A percentile compares a stretch with the other conserved stretches of the same genome.
Conservation (phyloP, 441 rosid species). For the Sinapis alba region DNA sequence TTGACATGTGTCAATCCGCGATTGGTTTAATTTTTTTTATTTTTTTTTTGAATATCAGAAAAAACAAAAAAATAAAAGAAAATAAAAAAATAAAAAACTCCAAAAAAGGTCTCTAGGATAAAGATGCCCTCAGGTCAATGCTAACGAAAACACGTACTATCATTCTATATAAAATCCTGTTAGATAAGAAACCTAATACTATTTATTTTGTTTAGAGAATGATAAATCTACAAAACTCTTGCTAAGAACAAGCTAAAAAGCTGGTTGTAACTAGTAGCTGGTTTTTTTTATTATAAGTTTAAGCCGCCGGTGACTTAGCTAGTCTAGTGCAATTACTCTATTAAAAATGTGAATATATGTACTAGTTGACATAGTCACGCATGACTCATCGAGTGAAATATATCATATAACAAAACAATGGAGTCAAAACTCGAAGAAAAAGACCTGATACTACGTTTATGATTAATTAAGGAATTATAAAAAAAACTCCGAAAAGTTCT, state of each 20-base stretch:
- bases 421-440: background rate
- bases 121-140: constrained; percentile 28
- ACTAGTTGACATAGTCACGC: constrained; percentile 3
- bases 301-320: too few relatives aligned
- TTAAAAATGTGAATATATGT: background rate
- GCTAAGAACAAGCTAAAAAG: background rate
- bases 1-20: too few relatives aligned
- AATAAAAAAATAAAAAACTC: too few relatives aligned
- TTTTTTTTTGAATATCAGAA: too few relatives aligned
- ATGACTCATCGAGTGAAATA: background rate
- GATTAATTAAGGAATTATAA: background rate
- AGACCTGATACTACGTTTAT: background rate
- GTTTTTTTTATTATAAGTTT: too few relatives aligned
- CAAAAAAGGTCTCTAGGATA: too few relatives aligned
- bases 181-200: background rate
- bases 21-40: too few relatives aligned
- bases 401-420: background rate
- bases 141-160: background rate
- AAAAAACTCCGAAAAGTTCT: background rate
- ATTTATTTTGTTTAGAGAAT: background rate
- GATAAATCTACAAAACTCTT: background rate
- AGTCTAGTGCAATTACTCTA: too few relatives aligned
- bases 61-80: too few relatives aligned
- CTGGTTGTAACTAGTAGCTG: background rate
- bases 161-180: background rate